A percentile compares a stretch with the other conserved stretches of the same genome.
phyloP scores from a whole-genome alignment of 1,284 basidiomycete genomes.

The Cutaneotrichosporon sp. region DNA sequence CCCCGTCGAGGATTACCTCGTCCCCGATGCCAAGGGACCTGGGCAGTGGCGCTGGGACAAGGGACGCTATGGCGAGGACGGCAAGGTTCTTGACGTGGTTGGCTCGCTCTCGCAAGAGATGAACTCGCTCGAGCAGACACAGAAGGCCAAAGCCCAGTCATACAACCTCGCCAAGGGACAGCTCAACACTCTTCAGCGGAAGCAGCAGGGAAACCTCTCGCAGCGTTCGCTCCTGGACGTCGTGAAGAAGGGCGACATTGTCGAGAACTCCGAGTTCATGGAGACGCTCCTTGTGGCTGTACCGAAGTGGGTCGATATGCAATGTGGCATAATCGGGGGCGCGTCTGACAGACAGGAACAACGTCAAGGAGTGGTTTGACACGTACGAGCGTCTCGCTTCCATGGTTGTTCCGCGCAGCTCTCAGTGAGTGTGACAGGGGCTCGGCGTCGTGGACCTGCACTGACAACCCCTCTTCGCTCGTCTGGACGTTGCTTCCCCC shows the following conservation, averaged over 20 bases:
- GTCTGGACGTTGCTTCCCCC: background rate
- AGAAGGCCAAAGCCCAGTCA: constrained; percentile 82
- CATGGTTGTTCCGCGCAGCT: constrained; percentile 96
- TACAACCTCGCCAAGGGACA: constrained; percentile 95
- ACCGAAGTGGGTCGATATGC: constrained; percentile 62
- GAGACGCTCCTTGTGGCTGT: constrained; percentile 92
- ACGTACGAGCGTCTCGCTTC: constrained; percentile 82
- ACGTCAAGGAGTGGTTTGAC: constrained; percentile 78
- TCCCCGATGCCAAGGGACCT: constrained; percentile 24
- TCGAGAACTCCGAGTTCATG: constrained; percentile 78
- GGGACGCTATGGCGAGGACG: constrained; percentile 75
- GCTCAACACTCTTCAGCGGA: constrained; percentile 87
- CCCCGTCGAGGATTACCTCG: constrained; percentile 72
- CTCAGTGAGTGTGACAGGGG: constrained; percentile 56
- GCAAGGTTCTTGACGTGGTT: constrained; percentile 71
- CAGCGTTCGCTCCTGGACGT: constrained; percentile 80
- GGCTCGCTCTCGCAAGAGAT: constrained; percentile 82
- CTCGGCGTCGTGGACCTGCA: background rate
- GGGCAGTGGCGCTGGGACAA: constrained; percentile 75
- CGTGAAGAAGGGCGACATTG: constrained; percentile 73
- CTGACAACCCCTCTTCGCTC: background rate
- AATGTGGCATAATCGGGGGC: background rate
- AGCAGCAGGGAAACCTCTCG: constrained; percentile 92
- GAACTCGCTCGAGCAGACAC: constrained; percentile 78
- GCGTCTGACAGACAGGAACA: constrained; percentile 57